These are phyloP conservation scores for Globisporangium apiculatum DNA, from an alignment of 352 stramenopile genomes.

Conservation along the genomic window DNA sequence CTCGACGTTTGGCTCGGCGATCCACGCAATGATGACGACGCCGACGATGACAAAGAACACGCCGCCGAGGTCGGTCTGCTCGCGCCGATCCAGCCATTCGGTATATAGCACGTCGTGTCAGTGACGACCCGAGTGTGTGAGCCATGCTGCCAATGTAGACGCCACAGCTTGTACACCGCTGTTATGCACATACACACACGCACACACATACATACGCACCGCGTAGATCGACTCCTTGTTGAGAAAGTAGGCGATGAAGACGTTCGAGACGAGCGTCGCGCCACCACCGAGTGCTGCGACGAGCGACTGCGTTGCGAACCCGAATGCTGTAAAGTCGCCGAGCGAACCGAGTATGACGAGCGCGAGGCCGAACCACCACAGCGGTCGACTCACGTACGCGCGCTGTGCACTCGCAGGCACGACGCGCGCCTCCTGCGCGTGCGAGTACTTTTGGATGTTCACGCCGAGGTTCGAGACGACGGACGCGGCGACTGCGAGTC, in stretches of 20 bases:
- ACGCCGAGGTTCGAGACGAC: conserved; percentile 86
- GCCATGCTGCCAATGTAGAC: neutral
- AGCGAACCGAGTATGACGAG: conserved; percentile 78
- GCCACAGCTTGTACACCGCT: no score
- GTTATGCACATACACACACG: conserved; percentile 1
- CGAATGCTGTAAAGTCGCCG: conserved; percentile 86
- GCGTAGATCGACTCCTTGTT: conserved; percentile 72
- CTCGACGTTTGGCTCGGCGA: conserved; percentile 79
- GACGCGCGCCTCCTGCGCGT: conserved; percentile 45
- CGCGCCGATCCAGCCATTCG: neutral
- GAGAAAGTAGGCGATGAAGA: conserved; percentile 80
- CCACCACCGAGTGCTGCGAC: conserved; percentile 81
- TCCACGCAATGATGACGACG: conserved; percentile 82
- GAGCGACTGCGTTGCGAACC: conserved; percentile 86
- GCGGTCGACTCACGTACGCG: conserved; percentile 76
- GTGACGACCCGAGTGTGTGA: neutral
- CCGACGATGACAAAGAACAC: conserved; percentile 84
- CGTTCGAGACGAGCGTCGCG: conserved; percentile 84
- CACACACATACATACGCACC: conserved; percentile 18
- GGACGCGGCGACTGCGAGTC: conserved; percentile 69
- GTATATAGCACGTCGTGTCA: neutral
- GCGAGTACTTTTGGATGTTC: conserved; percentile 88
- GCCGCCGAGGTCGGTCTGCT: conserved; percentile 68
- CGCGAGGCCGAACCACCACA: conserved; percentile 82
- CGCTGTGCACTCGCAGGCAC: conserved; percentile 37